These are phyloP conservation scores for Lotus japonicus DNA, from an alignment of 306 rosid genomes.

Conservation along the genomic window DNA sequence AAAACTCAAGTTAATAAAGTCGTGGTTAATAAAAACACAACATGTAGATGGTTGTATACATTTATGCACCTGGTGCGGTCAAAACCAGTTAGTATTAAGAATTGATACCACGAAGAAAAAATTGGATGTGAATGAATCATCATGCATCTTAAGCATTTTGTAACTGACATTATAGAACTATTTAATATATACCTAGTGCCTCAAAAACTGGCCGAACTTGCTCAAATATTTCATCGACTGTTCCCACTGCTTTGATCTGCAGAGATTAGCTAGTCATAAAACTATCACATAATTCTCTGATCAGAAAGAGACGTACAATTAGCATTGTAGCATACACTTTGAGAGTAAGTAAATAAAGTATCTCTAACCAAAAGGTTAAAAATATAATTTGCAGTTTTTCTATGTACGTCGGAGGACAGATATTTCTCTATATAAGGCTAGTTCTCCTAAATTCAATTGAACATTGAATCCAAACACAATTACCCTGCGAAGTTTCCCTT, in stretches of 20 bases:
- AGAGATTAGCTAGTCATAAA: slow-evolving; percentile 18
- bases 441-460: slow-evolving; percentile 2
- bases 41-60: background rate
- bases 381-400: background rate
- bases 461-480: slow-evolving; percentile 12
- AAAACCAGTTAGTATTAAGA: background rate
- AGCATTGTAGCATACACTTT: slow-evolving; percentile 1
- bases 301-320: background rate
- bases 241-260: slow-evolving; percentile 89
- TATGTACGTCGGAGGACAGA: background rate
- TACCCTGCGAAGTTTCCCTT: slow-evolving; percentile 80
- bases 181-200: slow-evolving; percentile 40
- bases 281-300: background rate
- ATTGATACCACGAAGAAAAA: background rate
- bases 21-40: background rate
- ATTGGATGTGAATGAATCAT: background rate
- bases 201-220: slow-evolving; percentile 70
- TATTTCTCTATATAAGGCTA: background rate
- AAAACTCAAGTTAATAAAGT: background rate
- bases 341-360: background rate
- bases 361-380: background rate
- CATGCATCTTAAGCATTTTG: background rate
- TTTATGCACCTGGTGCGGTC: background rate
- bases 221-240: slow-evolving; percentile 78
- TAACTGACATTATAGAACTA: background rate